Conservation (phyloP, 148 eudicot species). For the Mesembryanthemum crystallinum region DNA sequence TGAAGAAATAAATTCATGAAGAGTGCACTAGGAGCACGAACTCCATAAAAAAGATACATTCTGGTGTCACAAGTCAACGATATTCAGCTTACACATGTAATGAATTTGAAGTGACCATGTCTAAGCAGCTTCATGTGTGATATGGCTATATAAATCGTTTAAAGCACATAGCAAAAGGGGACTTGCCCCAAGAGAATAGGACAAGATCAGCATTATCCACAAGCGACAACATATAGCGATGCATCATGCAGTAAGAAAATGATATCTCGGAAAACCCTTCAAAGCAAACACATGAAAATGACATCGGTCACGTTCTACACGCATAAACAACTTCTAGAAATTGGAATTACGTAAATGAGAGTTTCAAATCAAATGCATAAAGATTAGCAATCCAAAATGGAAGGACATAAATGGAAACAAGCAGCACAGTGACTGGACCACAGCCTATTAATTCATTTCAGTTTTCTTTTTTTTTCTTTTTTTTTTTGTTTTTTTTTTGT, state of each 20-base stretch:
- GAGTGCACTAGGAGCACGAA: not conserved
- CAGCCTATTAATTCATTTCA: no score
- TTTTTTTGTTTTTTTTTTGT: no score
- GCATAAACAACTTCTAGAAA: not conserved
- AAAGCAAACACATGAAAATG: not conserved
- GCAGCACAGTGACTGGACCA: no score
- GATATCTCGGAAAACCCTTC: not conserved
- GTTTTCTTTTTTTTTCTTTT: no score
- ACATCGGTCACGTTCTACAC: not conserved
- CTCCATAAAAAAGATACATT: not conserved
- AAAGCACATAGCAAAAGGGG: constrained; percentile 2
- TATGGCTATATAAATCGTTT: not conserved
- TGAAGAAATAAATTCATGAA: not conserved
- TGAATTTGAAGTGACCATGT: not conserved
- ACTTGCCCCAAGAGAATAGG: no score
- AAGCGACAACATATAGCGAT: not conserved
- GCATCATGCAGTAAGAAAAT: not conserved
- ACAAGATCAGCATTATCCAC: not conserved
- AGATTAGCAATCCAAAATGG: no score
- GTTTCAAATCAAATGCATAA: no score
- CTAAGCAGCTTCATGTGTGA: not conserved
- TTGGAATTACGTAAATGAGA: no score
- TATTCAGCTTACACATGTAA: not conserved
- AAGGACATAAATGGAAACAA: no score
- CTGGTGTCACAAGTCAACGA: not conserved